phyloP scores from a whole-genome alignment of 2,329 filamentous ascomycete species.

The Beauveria asiatica region DNA sequence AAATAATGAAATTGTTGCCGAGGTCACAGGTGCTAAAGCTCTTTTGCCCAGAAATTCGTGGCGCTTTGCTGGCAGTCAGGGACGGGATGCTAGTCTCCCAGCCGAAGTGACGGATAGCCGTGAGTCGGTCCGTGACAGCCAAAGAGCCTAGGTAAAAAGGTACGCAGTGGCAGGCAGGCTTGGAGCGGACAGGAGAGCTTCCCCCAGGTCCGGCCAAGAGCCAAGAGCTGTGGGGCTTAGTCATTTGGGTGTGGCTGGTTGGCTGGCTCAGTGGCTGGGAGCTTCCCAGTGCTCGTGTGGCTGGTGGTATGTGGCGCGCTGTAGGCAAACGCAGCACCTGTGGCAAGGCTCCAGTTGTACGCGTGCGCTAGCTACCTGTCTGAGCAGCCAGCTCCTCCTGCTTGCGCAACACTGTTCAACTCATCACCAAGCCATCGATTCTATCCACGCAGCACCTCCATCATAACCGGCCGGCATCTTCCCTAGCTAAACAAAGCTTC shows the following conservation, averaged over 20 bases:
- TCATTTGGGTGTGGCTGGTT: conserved; percentile 1
- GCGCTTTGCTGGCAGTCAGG: not conserved
- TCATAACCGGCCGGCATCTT: not conserved
- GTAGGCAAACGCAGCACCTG: not conserved
- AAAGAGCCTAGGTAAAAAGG: not conserved
- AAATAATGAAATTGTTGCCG: conserved; percentile 6
- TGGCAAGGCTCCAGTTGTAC: conserved; percentile 13
- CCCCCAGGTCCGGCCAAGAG: conserved; percentile 3
- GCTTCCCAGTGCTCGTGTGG: not conserved
- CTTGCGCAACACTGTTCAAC: not conserved
- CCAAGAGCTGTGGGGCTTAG: conserved; percentile 9
- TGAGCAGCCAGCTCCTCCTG: conserved; percentile 3
- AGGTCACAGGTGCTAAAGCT: conserved; percentile 8
- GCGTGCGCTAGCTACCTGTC: conserved; percentile 12
- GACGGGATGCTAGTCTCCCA: not conserved
- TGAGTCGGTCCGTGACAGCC: not conserved
- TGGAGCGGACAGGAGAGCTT: conserved; percentile 4
- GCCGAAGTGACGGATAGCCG: not conserved
- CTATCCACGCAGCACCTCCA: conserved; percentile 5
- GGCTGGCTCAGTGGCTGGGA: not conserved
- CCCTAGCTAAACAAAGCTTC: not conserved
- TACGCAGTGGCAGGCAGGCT: no score
- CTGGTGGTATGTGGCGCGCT: not conserved
- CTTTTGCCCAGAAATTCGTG: not conserved
- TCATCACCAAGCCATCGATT: conserved; percentile 4